Evolutionary conservation across 805 yeast genomes (phyloP), one percentile per base, ranked within the genome.

Genomic region (Candida nitratophila): DNA sequence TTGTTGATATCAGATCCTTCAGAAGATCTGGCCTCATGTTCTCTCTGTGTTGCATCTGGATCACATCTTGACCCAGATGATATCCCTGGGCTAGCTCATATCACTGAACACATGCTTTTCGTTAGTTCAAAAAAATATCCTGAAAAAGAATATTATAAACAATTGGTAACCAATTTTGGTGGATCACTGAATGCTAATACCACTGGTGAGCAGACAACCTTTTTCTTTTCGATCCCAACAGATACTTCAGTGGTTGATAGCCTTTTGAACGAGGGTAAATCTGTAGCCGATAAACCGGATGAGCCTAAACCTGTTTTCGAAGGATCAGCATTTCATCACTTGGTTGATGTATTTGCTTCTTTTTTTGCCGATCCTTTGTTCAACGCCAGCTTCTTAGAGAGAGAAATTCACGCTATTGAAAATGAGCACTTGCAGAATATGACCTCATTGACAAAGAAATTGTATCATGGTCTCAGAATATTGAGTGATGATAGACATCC

Each of bases 11-110:
- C 89, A 2, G 96, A 91, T 53, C 82, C 90, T 0, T 64, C 79
- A 0, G 76, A 79, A 15, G 80, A 77, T 37, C 52, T 71, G 14
- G 81, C 85, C 3, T 74, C 93, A 0, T 82, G 86, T 17, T 79
- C 95, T 1, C 54, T 91, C 7, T 76, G 86, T 33, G 87, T 89
- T 2, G 81, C 82, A 3, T 69, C 86, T 0, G 99, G 99, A 9
- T 81, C 96, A 2, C 81, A 80, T 54, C 71, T 80, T 39, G 97
- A 91, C 51, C 91, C 95, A 0, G 68, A 65, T 6, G 72, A 71
- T 4, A 52, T 83, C 1, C 79, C 79, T 0, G 99, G 99, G 0
- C 57, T 91, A 32, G 98, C 98, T 0, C 99, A 91, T 65, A 73
- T 87, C 46, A 83, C 95, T 53, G 96, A 88, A 56, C 96, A 88